Evolutionary conservation across 73 alveolate species (phyloP).

Genomic region (Paraurostyla sp.): DNA sequence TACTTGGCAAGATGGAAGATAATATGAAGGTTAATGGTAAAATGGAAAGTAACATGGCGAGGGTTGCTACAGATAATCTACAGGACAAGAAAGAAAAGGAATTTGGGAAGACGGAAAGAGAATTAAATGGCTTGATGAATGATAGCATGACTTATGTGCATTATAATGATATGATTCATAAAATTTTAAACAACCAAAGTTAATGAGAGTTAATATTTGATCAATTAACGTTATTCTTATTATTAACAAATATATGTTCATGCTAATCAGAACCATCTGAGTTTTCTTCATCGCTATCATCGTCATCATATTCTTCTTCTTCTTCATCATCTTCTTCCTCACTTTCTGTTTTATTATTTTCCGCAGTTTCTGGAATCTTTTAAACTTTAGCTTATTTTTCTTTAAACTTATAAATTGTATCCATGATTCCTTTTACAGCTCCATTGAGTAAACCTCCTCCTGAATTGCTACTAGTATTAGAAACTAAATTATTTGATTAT

Average conservation of each 20-base stretch:
- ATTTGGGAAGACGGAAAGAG: constrained; percentile 84
- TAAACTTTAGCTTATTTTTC: background rate
- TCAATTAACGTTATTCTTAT: too few relatives aligned
- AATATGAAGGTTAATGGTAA: constrained; percentile 77
- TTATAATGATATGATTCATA: background rate
- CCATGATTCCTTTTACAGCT: background rate
- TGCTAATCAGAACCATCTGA: too few relatives aligned
- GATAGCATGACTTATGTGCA: background rate
- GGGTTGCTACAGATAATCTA: constrained; percentile 75
- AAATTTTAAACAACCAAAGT: background rate
- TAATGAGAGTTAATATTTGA: too few relatives aligned
- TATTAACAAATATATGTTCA: too few relatives aligned
- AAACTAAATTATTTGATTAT: too few relatives aligned
- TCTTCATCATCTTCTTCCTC: constrained; percentile 14
- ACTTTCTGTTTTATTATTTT: background rate
- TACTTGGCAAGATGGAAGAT: constrained; percentile 84
- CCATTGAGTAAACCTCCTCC: background rate
- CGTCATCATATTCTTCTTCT: background rate
- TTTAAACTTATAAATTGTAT: background rate
- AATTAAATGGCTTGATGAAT: constrained; percentile 59
- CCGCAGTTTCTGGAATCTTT: too few relatives aligned
- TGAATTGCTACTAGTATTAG: too few relatives aligned
- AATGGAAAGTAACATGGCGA: constrained; percentile 84
- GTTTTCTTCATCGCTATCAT: background rate
- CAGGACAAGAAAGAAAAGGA: constrained; percentile 75